A percentile compares a stretch with the other conserved stretches of the same genome.
Evolutionary conservation across 108 stramenopile genomes (phyloP).

Genomic region (Nitzschia palea): DNA sequence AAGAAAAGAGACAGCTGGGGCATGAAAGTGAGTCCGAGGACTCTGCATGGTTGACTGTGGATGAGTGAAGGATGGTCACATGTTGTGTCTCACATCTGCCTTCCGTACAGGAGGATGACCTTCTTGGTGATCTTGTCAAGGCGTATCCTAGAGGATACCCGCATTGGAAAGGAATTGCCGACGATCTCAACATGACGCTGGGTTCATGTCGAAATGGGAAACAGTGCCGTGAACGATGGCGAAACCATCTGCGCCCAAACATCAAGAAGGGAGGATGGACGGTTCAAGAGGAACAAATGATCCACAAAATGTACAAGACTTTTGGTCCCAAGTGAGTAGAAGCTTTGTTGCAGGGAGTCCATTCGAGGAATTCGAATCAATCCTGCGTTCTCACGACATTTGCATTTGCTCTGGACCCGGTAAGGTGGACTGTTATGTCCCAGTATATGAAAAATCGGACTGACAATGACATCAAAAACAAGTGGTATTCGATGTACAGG

Average conservation of each 20-base stretch:
- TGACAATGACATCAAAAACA: conserved; percentile 66
- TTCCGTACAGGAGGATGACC: conserved; percentile 21
- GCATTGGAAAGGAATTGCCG: conserved; percentile 25
- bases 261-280: conserved; percentile 90
- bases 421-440: conserved; percentile 52
- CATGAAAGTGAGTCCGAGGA: conserved; percentile 4
- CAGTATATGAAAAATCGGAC: conserved; percentile 46
- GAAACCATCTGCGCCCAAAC: conserved; percentile 94
- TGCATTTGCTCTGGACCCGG: background rate
- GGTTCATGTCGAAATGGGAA: conserved; percentile 81
- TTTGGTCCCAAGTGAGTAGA: conserved; percentile 49
- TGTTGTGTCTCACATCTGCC: too few species aligned
- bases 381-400: background rate
- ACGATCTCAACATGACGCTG: conserved; percentile 10
- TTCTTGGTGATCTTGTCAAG: conserved; percentile 8
- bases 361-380: background rate
- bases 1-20: conserved; percentile 24
- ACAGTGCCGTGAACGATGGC: conserved; percentile 98
- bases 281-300: conserved; percentile 79
- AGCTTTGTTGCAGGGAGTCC: background rate
- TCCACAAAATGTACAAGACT: conserved; percentile 46
- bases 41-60: background rate
- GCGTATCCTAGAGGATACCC: background rate
- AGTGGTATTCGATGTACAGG: conserved; percentile 46
- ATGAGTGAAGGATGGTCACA: too few species aligned